Conservation (phyloP, 148 eudicot species). For the Cornus suecica region DNA sequence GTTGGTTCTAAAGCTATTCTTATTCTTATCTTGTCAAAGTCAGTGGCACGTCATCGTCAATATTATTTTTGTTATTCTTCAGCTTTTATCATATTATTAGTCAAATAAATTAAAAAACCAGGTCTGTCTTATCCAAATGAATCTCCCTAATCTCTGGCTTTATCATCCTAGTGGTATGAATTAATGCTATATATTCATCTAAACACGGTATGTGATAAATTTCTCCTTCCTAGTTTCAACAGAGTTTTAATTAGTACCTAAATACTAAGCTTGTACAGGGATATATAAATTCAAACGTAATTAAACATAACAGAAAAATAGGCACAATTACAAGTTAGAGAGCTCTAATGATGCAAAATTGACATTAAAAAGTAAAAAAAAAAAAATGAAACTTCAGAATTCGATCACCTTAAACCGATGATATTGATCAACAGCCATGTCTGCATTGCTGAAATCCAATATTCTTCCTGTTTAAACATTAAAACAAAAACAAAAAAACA, state of each 20-base stretch:
- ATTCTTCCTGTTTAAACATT: constrained; percentile 50
- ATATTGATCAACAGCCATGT: constrained; percentile 84
- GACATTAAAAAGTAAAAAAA: not conserved
- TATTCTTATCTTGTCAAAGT: constrained; percentile 18
- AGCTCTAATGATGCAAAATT: not conserved
- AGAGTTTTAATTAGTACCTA: not conserved
- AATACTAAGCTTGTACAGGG: not conserved
- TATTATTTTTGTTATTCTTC: not conserved
- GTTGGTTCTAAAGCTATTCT: not conserved
- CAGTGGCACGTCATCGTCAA: constrained; percentile 2
- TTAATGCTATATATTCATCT: too few relatives aligned
- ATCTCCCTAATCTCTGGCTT: not conserved
- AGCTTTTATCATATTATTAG: not conserved
- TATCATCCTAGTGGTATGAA: not conserved
- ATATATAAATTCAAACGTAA: not conserved
- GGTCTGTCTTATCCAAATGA: not conserved
- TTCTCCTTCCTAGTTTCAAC: not conserved
- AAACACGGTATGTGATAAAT: not conserved
- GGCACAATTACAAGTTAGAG: not conserved
- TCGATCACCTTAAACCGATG: constrained; percentile 91
- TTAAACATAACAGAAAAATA: not conserved
- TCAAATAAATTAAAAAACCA: not conserved
- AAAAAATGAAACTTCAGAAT: not conserved
- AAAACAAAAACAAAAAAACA: too few relatives aligned
- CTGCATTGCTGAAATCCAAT: constrained; percentile 87